phyloP scores from a whole-genome alignment of 2,329 filamentous ascomycete species.

The Aspergillus fructus region DNA sequence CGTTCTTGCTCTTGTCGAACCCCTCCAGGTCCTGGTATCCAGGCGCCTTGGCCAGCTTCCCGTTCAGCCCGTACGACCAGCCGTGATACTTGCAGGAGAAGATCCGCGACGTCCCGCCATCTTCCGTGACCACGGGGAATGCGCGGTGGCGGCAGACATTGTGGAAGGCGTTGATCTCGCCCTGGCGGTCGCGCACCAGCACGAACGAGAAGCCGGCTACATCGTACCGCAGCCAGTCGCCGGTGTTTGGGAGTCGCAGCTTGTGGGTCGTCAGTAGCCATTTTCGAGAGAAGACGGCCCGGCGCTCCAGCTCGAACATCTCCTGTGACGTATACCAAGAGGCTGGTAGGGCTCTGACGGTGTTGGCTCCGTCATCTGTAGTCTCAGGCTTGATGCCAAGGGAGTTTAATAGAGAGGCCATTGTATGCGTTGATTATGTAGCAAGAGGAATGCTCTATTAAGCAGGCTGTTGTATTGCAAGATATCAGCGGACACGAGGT shows the following conservation, averaged over 20 bases:
- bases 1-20: slow-evolving; percentile 57
- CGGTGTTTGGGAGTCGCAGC: slow-evolving; percentile 50
- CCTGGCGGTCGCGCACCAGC: slow-evolving; percentile 51
- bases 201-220: slow-evolving; percentile 59
- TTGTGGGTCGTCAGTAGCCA: slow-evolving; percentile 43
- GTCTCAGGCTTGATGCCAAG: slow-evolving; percentile 29
- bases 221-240: slow-evolving; percentile 58
- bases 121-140: slow-evolving; percentile 54
- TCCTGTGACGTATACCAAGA: slow-evolving; percentile 49
- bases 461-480: not conserved
- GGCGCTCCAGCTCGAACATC: slow-evolving; percentile 57
- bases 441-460: not conserved
- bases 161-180: slow-evolving; percentile 59
- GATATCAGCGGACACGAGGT: not conserved
- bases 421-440: not conserved
- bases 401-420: slow-evolving; percentile 26
- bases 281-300: slow-evolving; percentile 59
- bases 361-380: slow-evolving; percentile 22
- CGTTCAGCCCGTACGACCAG: slow-evolving; percentile 59
- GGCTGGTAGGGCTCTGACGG: slow-evolving; percentile 47
- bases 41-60: slow-evolving; percentile 59
- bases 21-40: slow-evolving; percentile 55
- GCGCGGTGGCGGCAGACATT: slow-evolving; percentile 62
- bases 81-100: slow-evolving; percentile 61
- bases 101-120: slow-evolving; percentile 50